These are phyloP conservation scores for Phaeophleospora eucalypticola DNA, from an alignment of 2,329 filamentous ascomycete genomes.

Conservation along the genomic window DNA sequence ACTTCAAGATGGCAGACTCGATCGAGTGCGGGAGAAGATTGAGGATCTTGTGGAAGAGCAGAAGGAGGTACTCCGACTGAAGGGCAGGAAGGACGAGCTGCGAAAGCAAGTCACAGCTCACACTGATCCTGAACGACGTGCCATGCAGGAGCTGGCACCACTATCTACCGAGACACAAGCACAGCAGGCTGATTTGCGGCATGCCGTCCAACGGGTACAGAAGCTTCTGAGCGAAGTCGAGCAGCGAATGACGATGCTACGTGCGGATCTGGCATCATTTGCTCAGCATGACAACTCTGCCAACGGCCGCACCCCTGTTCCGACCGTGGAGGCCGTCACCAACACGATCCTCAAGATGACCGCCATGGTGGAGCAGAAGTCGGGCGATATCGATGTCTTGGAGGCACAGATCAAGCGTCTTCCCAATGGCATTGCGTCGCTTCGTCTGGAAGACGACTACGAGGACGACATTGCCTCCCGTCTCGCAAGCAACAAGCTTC, in stretches of 20 bases:
- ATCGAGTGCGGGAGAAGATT: slow-evolving; percentile 65
- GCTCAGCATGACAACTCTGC: slow-evolving; percentile 16
- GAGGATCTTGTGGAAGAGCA: slow-evolving; percentile 61
- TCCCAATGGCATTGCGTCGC: slow-evolving; percentile 29
- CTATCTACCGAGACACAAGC: slow-evolving; percentile 79
- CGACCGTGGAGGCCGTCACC: slow-evolving; percentile 87
- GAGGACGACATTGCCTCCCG: slow-evolving; percentile 32
- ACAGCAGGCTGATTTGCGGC: slow-evolving; percentile 78
- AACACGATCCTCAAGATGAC: slow-evolving; percentile 93
- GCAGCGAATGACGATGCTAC: slow-evolving; percentile 72
- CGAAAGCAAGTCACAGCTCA: slow-evolving; percentile 68
- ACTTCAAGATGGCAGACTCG: slow-evolving; percentile 65
- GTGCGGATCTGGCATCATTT: slow-evolving; percentile 66
- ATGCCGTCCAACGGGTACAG: slow-evolving; percentile 69
- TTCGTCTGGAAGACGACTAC: slow-evolving; percentile 30
- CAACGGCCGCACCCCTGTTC: slow-evolving; percentile 50
- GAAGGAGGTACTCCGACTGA: slow-evolving; percentile 66
- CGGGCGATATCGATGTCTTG: slow-evolving; percentile 83
- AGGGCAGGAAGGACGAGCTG: slow-evolving; percentile 72
- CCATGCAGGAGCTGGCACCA: slow-evolving; percentile 64
- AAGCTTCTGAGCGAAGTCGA: slow-evolving; percentile 74
- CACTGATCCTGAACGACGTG: slow-evolving; percentile 62
- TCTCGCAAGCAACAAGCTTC: slow-evolving; percentile 27
- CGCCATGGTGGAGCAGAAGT: slow-evolving; percentile 83
- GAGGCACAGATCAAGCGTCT: slow-evolving; percentile 81